Base-by-base conservation (phyloP, 768 basidiomycete species). In the Suillus americanus region DNA sequence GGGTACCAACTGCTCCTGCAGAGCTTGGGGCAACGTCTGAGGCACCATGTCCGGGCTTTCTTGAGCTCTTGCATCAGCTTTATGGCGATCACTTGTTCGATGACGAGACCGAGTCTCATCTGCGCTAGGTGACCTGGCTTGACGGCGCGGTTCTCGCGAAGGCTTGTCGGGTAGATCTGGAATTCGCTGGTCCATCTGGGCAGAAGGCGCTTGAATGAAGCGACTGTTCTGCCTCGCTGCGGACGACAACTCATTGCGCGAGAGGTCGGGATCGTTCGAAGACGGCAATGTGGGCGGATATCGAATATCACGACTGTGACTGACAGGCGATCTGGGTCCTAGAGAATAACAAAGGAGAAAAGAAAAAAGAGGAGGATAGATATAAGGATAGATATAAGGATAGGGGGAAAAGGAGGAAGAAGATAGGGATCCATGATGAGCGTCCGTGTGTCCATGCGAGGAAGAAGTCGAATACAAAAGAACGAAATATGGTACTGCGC, bases 251-350 rank as follows among this genome's bases (percentile, higher is more conserved):
- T 61, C 63, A 30, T 41, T 23, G 46, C 53, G 64, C 70, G 69
- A 9, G 60, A 62, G 4, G 60, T 41, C 5, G 72, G 69, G 59
- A 43, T 72, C 69, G 66, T 45, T 65, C 45, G 64, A 68, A 14
- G 69, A 62, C 33, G 62, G 65, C 30, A 60, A 60, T 35, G 53
- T 65, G 14, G 65, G 62, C 16, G 66, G 59, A 68, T 71, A 70
- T 71, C 75, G 71, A 64, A 66, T 56, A 55, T 75, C 76, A 65
- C 77, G 79, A 55, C 69, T 38, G 63, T 74, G 71, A 50, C 73
- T 73, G 45, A 75, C 69, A 20, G 80, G 78, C 28, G 81, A 79
- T 65, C 74, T 74, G 54, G 73, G 71, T 72, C 81, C 81, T 82
- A 80, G 69, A 82, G 74, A 73, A 78, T 51, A 73, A 79, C 77